Base-by-base conservation (phyloP, 2,329 filamentous ascomycete genomes). In the Neonectria neomacrospora region DNA sequence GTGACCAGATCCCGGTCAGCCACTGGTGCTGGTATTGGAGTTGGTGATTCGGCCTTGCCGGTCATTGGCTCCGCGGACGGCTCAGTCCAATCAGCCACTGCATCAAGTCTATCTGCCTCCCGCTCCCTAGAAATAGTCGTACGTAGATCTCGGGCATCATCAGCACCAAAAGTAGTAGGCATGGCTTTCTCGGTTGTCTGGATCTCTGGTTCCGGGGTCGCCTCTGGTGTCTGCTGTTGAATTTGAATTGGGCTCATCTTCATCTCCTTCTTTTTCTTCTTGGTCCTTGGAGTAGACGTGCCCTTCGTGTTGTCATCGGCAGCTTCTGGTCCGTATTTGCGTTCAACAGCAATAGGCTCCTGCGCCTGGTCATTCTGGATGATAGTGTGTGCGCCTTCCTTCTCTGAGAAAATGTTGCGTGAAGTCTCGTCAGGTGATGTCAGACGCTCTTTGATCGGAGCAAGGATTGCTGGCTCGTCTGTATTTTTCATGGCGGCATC, bases 241-340 rank as follows among this genome's bases (percentile, higher is more conserved):
- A 26, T 16, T 41, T 48, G 52, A 7, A 45, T 32, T 7, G 52
- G 50, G 28, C 54, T 41, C 42, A 61, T 54, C 42, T 68, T 67
- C 32, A 52, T 63, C 34, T 65, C 71, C 54, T 73, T 68, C 23
- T 71, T 75, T 55, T 77, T 79, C 61, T 75, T 74, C 56, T 75
- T 73, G 16, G 68, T 74, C 54, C 74, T 73, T 12, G 68, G 50
- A 42, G 64, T 37, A 10, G 65, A 54, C 41, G 52, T 50, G 22
- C 52, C 52, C 6, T 63, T 61, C 3, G 57, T 22, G n/a, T 53
- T 39, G 23, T 23, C 26, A 28, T 51, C 47, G 30, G 22, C 28
- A 14, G 12, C 20, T n/a, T 39, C 57, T 32, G 23, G 18, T 41
- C 47, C 47, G 16, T 41, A 23, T 3, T 26, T 47, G 5, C 54